phyloP scores from a whole-genome alignment of 208 protist species.

The Leishmania arabica region DNA sequence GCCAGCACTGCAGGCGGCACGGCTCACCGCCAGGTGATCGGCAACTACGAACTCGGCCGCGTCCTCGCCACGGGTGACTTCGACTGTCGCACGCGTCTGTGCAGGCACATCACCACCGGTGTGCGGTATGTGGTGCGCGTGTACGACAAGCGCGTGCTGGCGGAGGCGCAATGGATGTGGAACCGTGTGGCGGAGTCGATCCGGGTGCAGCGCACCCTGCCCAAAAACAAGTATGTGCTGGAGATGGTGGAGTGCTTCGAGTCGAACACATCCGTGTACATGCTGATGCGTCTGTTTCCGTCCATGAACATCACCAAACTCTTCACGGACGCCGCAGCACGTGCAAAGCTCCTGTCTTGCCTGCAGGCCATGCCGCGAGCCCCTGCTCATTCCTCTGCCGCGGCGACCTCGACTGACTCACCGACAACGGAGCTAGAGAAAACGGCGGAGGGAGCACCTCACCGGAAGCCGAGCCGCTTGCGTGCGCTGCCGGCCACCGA shows the following conservation, averaged over 20 bases:
- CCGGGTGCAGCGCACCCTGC: conserved; percentile 79
- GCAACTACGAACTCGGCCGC: conserved; percentile 85
- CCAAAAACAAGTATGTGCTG: conserved; percentile 80
- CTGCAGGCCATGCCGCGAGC: conserved; percentile 17
- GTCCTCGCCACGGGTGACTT: conserved; percentile 84
- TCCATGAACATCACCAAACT: conserved; percentile 71
- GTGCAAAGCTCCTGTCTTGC: conserved; percentile 10
- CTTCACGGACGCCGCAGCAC: conserved; percentile 38
- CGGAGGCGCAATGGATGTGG: conserved; percentile 87
- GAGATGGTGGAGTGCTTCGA: conserved; percentile 91
- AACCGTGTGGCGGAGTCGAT: conserved; percentile 74
- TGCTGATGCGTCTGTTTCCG: conserved; percentile 83
- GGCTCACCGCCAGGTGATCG: conserved; percentile 53
- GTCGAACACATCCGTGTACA: conserved; percentile 78
- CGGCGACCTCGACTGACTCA: background rate
- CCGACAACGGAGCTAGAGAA: background rate
- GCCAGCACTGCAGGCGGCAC: background rate
- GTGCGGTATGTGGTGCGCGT: conserved; percentile 83
- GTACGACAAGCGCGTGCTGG: conserved; percentile 75
- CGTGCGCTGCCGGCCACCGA: background rate
- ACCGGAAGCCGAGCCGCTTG: background rate
- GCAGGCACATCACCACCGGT: conserved; percentile 78
- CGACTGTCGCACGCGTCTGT: conserved; percentile 83
- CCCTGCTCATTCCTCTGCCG: background rate
- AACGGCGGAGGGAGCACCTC: background rate